These are phyloP conservation scores for Penicillium herquei DNA, from an alignment of 495 filamentous ascomycete genomes.

Conservation along the genomic window DNA sequence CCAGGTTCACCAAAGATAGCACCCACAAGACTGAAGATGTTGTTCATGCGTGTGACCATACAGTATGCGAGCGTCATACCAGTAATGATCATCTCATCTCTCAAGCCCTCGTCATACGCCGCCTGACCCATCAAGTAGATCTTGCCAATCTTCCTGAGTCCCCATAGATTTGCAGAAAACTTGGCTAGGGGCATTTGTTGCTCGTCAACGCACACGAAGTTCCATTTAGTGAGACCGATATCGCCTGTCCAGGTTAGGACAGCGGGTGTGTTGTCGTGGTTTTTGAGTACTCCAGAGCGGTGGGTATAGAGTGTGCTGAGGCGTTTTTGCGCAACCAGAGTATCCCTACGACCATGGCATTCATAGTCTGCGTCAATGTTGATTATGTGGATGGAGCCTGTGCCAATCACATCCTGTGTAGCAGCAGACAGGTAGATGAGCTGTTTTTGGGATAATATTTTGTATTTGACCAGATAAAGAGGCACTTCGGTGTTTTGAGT, in stretches of 20 bases:
- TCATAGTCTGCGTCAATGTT: slow-evolving; percentile 31
- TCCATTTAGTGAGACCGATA: slow-evolving; percentile 29
- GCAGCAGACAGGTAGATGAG: slow-evolving; percentile 3
- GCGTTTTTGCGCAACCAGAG: slow-evolving; percentile 30
- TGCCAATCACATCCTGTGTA: slow-evolving; percentile 20
- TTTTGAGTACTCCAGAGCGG: slow-evolving; percentile 21
- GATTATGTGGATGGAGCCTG: slow-evolving; percentile 22
- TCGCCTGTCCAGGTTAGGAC: slow-evolving; percentile 34
- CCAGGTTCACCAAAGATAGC: slow-evolving; percentile 20
- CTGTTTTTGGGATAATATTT: slow-evolving; percentile 5
- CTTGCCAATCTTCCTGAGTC: slow-evolving; percentile 24
- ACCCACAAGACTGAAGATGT: slow-evolving; percentile 26
- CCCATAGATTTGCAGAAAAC: slow-evolving; percentile 27
- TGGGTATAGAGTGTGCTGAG: slow-evolving; percentile 32
- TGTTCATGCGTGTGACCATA: slow-evolving; percentile 25
- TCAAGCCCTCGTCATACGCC: slow-evolving; percentile 9
- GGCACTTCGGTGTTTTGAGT: slow-evolving; percentile 10
- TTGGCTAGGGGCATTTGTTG: slow-evolving; percentile 27
- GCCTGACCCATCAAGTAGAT: slow-evolving; percentile 32
- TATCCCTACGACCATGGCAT: slow-evolving; percentile 20
- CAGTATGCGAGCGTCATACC: slow-evolving; percentile 29
- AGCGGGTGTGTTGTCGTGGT: slow-evolving; percentile 15
- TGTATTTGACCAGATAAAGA: slow-evolving; percentile 22
- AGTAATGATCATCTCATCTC: slow-evolving; percentile 37
- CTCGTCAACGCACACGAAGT: slow-evolving; percentile 36